Base-by-base conservation (phyloP, 2,329 filamentous ascomycete genomes). In the Thielaviopsis populi region DNA sequence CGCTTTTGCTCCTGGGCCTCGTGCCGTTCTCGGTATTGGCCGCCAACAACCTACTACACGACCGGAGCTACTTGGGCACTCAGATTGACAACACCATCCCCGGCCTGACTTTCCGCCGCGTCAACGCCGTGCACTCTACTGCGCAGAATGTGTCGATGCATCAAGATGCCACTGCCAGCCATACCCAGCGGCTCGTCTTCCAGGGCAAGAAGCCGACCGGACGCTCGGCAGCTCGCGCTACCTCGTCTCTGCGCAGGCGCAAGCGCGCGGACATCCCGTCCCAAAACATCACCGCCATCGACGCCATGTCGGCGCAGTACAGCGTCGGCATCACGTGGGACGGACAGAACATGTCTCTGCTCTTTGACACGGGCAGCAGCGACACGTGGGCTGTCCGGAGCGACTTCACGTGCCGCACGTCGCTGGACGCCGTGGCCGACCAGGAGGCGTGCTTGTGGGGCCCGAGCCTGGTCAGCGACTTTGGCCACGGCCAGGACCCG, bases 331-430 rank as follows among this genome's bases (percentile, higher is more conserved):
- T 75, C 56, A 68, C 63, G 3, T 77, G 75, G 75, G 74, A 76
- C 42, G 71, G 70, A 17, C 69, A 69, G 7, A 71, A 72, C 0
- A 68, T 75, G 37, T 75, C 73, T 71, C 69, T 81, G 33, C 68
- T 79, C 13, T 72, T 82, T 58, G 78, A 81, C 67, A 80, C 78
- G 0, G 79, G 77, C 27, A 80, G 78, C 68, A 75, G 78, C 24
- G 79, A 82, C 66, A 81, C 79, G 0, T 81, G 79, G 79, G 73
- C 75, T 1, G 74, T 74, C 41, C 71, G 72, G 11, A 69, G 68
- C 0, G 72, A 73, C 37, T 79, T 79, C 66, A 69, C 70, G 53
- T 81, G 79, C 67, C 69, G 74, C 42, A 74, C 75, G 64, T 69
- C 67, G n/a, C 64, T 68, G 0, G 75, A 75, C 17, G 67, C 69